A percentile compares a stretch with the other conserved stretches of the same genome.
Evolutionary conservation across 2,329 filamentous ascomycete genomes (phyloP).

Genomic region (Arachnomyces sp.): DNA sequence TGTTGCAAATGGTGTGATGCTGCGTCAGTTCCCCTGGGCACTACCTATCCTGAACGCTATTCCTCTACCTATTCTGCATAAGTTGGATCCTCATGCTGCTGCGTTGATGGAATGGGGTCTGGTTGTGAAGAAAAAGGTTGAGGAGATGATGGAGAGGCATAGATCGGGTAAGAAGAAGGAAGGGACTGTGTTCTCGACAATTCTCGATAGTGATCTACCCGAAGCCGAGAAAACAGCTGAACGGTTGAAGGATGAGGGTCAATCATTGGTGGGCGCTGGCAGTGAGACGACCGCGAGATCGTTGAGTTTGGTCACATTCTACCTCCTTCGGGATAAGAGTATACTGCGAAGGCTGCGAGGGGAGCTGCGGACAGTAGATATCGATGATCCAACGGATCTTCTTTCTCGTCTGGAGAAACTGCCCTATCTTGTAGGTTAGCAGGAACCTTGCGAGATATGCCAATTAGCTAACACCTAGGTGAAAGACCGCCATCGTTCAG

Average conservation of each 20-base stretch:
- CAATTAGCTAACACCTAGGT: background rate
- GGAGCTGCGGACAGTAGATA: slow-evolving; percentile 23
- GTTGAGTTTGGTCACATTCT: slow-evolving; percentile 22
- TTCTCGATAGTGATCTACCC: slow-evolving; percentile 18
- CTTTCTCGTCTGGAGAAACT: slow-evolving; percentile 28
- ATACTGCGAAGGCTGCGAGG: slow-evolving; percentile 16
- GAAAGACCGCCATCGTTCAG: slow-evolving; percentile 23
- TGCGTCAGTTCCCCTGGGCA: slow-evolving; percentile 18
- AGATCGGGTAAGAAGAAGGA: slow-evolving; percentile 5
- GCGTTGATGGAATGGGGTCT: too few relatives aligned
- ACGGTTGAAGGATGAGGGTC: slow-evolving; percentile 24
- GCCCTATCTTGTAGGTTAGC: slow-evolving; percentile 28
- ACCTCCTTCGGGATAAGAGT: slow-evolving; percentile 18
- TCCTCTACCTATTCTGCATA: slow-evolving; percentile 5
- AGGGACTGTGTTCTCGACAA: background rate
- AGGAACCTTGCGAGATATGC: slow-evolving; percentile 1
- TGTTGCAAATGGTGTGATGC: slow-evolving; percentile 5
- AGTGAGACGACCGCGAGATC: slow-evolving; percentile 23
- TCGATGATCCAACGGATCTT: slow-evolving; percentile 16
- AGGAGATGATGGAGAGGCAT: slow-evolving; percentile 4
- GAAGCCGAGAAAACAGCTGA: slow-evolving; percentile 20
- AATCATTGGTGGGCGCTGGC: slow-evolving; percentile 24
- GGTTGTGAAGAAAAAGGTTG: slow-evolving; percentile 1
- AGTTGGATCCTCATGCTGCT: too few relatives aligned
- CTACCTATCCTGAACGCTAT: slow-evolving; percentile 15